Evolutionary conservation across 257 asterid species (phyloP).

Genomic region (Solanum lycopersicoides): DNA sequence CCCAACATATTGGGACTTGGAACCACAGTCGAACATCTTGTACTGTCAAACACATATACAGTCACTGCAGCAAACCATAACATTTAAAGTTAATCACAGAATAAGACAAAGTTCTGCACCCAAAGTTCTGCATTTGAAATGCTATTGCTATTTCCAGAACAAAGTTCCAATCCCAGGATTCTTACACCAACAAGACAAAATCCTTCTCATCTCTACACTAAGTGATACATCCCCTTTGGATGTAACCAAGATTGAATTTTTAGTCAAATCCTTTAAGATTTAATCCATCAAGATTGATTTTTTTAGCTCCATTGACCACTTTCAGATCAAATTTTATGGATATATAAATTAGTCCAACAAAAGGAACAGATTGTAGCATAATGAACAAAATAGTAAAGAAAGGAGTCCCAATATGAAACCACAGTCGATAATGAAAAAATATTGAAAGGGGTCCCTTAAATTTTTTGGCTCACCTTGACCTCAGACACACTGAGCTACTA

Average conservation of each 20-base stretch:
- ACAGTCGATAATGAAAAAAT: background rate
- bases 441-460: background rate
- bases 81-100: background rate
- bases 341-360: background rate
- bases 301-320: background rate
- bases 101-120: too few relatives aligned
- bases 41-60: conserved; percentile 15
- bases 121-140: too few relatives aligned
- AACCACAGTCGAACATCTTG: conserved; percentile 71
- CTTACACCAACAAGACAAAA: background rate
- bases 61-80: conserved; percentile 34
- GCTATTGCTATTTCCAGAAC: too few relatives aligned
- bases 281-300: background rate
- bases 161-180: background rate
- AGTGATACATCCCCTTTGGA: background rate
- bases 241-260: background rate
- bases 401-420: background rate
- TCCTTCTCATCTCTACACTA: background rate
- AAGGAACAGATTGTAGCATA: background rate
- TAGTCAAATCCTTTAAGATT: background rate
- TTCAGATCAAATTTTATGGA: background rate
- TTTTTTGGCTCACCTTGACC: background rate
- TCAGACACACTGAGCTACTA: background rate
- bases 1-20: conserved; percentile 55
- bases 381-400: background rate